Evolutionary conservation across 2,329 filamentous ascomycete genomes (phyloP).

Genomic region (Clonostachys rhizophaga): DNA sequence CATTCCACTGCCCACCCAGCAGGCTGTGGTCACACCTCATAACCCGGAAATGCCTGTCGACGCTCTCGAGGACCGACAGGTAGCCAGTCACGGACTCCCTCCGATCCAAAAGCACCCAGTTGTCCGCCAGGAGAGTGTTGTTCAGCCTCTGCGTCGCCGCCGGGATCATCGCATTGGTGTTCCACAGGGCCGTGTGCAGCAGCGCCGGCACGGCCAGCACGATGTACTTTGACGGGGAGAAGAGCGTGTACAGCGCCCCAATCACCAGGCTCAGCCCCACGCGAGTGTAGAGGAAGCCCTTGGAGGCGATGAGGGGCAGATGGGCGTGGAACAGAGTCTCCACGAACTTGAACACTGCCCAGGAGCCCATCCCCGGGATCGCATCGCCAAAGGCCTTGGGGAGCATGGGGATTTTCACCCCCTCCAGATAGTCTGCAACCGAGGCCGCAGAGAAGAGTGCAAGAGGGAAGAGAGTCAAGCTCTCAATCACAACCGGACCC

Average conservation of each 20-base stretch:
- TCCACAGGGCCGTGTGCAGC: conserved; percentile 65
- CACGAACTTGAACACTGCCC: conserved; percentile 54
- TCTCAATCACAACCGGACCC: conserved; percentile 74
- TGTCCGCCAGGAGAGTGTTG: conserved; percentile 54
- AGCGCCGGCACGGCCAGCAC: conserved; percentile 67
- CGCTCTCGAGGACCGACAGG: conserved; percentile 80
- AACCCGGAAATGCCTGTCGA: conserved; percentile 66
- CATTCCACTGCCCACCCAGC: conserved; percentile 86
- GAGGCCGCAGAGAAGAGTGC: conserved; percentile 59
- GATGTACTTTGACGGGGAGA: conserved; percentile 66
- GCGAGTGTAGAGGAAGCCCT: conserved; percentile 61
- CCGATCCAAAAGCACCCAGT: conserved; percentile 75
- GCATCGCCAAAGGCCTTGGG: conserved; percentile 58
- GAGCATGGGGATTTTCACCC: conserved; percentile 47
- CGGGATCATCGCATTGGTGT: conserved; percentile 66
- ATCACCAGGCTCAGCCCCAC: conserved; percentile 68
- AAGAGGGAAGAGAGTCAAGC: conserved; percentile 67
- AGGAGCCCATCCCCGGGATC: conserved; percentile 61
- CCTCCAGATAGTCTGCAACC: conserved; percentile 61
- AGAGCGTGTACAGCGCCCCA: conserved; percentile 56
- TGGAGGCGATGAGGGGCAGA: conserved; percentile 51
- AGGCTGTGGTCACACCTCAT: conserved; percentile 94
- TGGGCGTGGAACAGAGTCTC: conserved; percentile 33
- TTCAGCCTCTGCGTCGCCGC: conserved; percentile 61
- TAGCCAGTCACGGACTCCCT: conserved; percentile 88